A percentile compares a stretch with the other conserved stretches of the same genome.
Evolutionary conservation across 2,329 filamentous ascomycete species (phyloP).

Genomic region (Alternaria atra): DNA sequence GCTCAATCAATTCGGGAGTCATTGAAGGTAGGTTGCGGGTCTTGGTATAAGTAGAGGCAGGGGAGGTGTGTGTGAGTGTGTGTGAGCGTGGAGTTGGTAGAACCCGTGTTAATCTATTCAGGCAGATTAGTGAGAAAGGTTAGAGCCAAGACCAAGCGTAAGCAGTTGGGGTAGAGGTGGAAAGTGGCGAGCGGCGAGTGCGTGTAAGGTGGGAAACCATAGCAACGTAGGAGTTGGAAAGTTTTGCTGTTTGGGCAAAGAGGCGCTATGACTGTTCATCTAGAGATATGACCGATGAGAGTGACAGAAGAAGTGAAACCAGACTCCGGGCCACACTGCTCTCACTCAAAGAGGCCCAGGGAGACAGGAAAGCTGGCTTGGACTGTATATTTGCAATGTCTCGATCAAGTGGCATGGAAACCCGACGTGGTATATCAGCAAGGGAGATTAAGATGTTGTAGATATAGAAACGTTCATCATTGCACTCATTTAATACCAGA

Average conservation of each 20-base stretch:
- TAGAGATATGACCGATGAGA: neutral
- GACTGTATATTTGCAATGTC: neutral
- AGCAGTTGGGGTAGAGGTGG: neutral
- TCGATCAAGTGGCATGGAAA: neutral
- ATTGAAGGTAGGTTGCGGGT: neutral
- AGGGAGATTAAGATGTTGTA: neutral
- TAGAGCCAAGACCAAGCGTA: neutral
- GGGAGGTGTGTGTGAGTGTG: neutral
- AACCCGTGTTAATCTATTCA: neutral
- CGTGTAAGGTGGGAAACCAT: neutral
- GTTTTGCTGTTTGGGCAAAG: neutral
- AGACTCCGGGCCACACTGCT: neutral
- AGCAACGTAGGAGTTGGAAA: neutral
- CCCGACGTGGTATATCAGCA: neutral
- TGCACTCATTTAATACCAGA: slow-evolving; percentile 13
- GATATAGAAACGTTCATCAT: slow-evolving; percentile 5
- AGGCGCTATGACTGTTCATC: neutral
- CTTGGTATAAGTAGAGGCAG: neutral
- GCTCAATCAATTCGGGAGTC: neutral
- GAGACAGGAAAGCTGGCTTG: neutral
- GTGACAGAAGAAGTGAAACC: neutral
- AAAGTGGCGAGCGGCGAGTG: neutral
- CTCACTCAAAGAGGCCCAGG: neutral
- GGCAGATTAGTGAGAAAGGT: neutral
- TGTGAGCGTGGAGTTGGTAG: neutral